Evolutionary conservation across 225 moss, liverwort and hornwort species (phyloP), one percentile per base, ranked within the genome.

Genomic region (Bryum argenteum): DNA sequence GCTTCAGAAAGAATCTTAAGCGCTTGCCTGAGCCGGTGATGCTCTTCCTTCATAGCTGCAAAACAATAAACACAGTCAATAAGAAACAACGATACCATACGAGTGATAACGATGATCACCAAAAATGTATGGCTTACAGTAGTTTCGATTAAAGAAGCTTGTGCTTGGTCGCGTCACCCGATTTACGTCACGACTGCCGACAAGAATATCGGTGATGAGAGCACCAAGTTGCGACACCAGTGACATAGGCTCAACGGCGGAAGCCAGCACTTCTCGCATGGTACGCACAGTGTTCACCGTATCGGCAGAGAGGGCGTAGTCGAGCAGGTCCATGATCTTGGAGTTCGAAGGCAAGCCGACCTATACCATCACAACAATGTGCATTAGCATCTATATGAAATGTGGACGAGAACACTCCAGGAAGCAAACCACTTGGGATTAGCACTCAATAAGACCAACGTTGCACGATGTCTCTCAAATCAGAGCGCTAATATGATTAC

Each of bases 121-220:
- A 23, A 60, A 13, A 22, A 48, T 16, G 6, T 14, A 60, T 3
- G 12, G 78, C 93, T 88, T 79, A 94, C 93, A 88, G 50, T 82
- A 79, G 63, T 80, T 81, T 58, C 89, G 85, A 51, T 78, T 89
- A 60, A 95, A 92, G 22, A 88, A 92, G 0, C 89, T 84, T 42
- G 68, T 79, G 42, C 60, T 76, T 18, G 40, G 61, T 39, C 82
- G 83, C 20, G 71, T 78, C 55, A 84, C 92, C 12, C 83, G 85
- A 52, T 81, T 80, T 17, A 89, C 73, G 13, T 84, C 78, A 18
- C 67, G 88, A 66, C 83, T 86, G 37, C 95, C 95, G 1, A 87
- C 95, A 54, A 95, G 73, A 62, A 95, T 88, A 66, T 95, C 89
- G 1, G 95, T 86, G 80, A 95, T 92, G 0, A 95, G 89, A 52